Conservation (phyloP, 805 yeast genomes). For the Candida oleophila region DNA sequence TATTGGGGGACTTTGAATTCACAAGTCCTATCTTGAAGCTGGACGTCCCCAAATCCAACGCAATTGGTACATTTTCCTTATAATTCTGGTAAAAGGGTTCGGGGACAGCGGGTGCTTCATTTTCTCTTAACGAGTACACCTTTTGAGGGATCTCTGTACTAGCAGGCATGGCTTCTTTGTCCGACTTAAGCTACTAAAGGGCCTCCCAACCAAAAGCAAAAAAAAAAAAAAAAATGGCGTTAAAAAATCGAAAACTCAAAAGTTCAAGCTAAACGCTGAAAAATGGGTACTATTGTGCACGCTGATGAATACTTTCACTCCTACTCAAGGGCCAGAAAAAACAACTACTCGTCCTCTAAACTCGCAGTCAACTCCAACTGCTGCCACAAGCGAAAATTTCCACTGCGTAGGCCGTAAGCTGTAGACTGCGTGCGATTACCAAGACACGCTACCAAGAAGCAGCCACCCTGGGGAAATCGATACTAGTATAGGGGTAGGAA, state of each 20-base stretch:
- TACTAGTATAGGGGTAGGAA: neutral
- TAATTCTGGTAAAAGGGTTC: slow-evolving; percentile 53
- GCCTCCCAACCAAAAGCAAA: no score
- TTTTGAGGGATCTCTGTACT: slow-evolving; percentile 36
- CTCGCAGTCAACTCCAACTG: no score
- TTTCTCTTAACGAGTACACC: slow-evolving; percentile 43
- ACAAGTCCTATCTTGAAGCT: slow-evolving; percentile 60
- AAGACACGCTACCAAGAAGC: neutral
- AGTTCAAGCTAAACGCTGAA: no score
- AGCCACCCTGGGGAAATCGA: no score
- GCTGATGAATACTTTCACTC: no score
- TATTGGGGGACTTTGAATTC: slow-evolving; percentile 46
- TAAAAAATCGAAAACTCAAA: no score
- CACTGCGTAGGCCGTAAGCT: no score
- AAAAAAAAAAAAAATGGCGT: no score
- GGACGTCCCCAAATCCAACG: slow-evolving; percentile 80
- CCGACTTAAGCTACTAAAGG: no score
- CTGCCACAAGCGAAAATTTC: neutral
- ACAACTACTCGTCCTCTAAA: no score
- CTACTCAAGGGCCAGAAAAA: neutral
- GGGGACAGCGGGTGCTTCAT: slow-evolving; percentile 30
- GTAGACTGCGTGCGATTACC: neutral
- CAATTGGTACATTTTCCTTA: slow-evolving; percentile 66
- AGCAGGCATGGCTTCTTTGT: neutral
- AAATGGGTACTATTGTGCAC: no score